These are phyloP conservation scores for grape (Vitis vinifera) DNA, from an alignment of 164 flowering plant genomes.

Conservation along the genomic window ASM3070453v1 NC_081817.1:23094501-23095000, in stretches of 20 bases:
- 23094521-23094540: not conserved
- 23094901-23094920: slow-evolving; percentile 81
- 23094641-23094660: slow-evolving; percentile 86
- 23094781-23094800: slow-evolving; percentile 72
- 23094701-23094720: slow-evolving; percentile 89
- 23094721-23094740: slow-evolving; percentile 62
- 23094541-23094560: not conserved
- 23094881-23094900: slow-evolving; percentile 86
- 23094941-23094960: slow-evolving; percentile 78
- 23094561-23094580: not conserved
- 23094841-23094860: slow-evolving; percentile 92
- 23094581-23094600: not conserved
- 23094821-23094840: slow-evolving; percentile 81
- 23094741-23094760: slow-evolving; percentile 18
- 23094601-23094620: slow-evolving; percentile 47
- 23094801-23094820: slow-evolving; percentile 91
- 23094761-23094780: slow-evolving; percentile 73
- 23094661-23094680: slow-evolving; percentile 96
- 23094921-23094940: slow-evolving; percentile 76
- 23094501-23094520: not conserved
- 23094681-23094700: slow-evolving; percentile 95
- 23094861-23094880: slow-evolving; percentile 87
- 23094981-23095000: slow-evolving; percentile 58
- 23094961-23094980: slow-evolving; percentile 68
- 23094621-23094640: slow-evolving; percentile 90